Base-by-base conservation (phyloP, 2,329 filamentous ascomycete genomes). In the Fonsecaea nubica region DNA sequence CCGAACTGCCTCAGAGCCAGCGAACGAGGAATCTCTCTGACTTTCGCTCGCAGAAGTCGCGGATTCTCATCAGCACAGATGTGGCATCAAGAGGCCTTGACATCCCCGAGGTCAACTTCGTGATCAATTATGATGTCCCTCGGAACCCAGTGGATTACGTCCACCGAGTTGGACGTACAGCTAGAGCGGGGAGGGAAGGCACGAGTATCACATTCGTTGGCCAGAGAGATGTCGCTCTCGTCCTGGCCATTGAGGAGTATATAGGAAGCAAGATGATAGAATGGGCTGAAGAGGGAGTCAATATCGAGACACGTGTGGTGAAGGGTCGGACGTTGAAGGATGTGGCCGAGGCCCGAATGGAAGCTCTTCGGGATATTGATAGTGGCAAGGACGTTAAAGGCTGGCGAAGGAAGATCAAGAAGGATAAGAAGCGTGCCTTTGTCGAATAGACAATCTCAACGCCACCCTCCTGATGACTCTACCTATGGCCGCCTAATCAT, bases 121-220 rank as follows among this genome's bases (percentile, higher is more conserved):
- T 99, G 2, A 82, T 99, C 75, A 98, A 99, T 80, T 99, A 93
- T 79, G 95, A 99, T 76, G 88, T 99, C 0, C 95, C 95, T 0
- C 89, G 94, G n/a, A 92, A 97, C 76, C 92, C 94, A 2, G 93
- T 97, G 77, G 94, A 97, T 79, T 99, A 99, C 78, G 95, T 99
- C 71, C 95, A 99, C 81, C 89, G 95, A 12, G 94, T 97, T 58
- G 95, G 95, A 77, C 90, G 95, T 80, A 99, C 95, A 12, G 95
- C 95, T 3, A 89, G 95, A 86, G 95, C 95, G 0, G 95, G 95
- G 0, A 87, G 93, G 53, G 85, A 84, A 61, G 95, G 95, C 74
- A 90, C 93, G 71, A 89, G 91, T 4, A 88, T 97, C 15, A 96
- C 92, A 1, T 87, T 99, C 73, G 90, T 99, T 1, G 94, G 95